Percentiles rank a stretch among this genome's conserved stretches.
phyloP scores from a whole-genome alignment of 352 stramenopile species.

The Pythium chondricola region DNA sequence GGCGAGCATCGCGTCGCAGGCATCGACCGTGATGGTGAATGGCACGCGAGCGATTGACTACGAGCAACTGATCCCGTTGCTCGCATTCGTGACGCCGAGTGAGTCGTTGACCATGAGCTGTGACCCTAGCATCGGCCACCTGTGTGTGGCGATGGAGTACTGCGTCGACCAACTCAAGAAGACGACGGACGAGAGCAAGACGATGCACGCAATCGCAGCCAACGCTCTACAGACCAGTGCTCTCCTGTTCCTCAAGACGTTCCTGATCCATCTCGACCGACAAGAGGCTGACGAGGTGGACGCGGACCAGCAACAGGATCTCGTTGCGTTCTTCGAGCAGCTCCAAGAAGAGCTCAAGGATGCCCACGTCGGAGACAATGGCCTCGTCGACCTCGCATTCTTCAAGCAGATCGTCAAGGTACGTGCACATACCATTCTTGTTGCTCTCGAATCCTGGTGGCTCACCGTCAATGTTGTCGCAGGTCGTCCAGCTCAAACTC shows the following conservation, averaged over 20 bases:
- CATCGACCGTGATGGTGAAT: slow-evolving; percentile 38
- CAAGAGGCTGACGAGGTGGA: slow-evolving; percentile 35
- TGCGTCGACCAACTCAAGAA: slow-evolving; percentile 39
- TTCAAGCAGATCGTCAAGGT: slow-evolving; percentile 23
- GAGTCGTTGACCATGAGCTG: slow-evolving; percentile 46
- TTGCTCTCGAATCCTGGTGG: too few relatives aligned
- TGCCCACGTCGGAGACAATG: not conserved
- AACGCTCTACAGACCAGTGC: slow-evolving; percentile 45
- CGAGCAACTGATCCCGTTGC: slow-evolving; percentile 50
- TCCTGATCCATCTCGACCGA: slow-evolving; percentile 44
- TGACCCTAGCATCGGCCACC: slow-evolving; percentile 42
- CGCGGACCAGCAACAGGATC: slow-evolving; percentile 21
- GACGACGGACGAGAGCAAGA: not conserved
- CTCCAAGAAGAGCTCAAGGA: slow-evolving; percentile 22
- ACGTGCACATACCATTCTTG: not conserved
- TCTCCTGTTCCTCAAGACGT: slow-evolving; percentile 65
- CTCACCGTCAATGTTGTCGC: too few relatives aligned
- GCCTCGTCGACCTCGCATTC: slow-evolving; percentile 14
- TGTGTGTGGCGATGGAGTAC: slow-evolving; percentile 62
- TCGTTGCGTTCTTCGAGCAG: slow-evolving; percentile 31
- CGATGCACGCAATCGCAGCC: not conserved
- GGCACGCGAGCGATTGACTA: slow-evolving; percentile 45
- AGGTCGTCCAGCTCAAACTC: too few relatives aligned
- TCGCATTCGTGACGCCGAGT: slow-evolving; percentile 31
- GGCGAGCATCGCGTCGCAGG: slow-evolving; percentile 21